Evolutionary conservation across 495 filamentous ascomycete genomes (phyloP).

Genomic region (Neurospora hispaniola): DNA sequence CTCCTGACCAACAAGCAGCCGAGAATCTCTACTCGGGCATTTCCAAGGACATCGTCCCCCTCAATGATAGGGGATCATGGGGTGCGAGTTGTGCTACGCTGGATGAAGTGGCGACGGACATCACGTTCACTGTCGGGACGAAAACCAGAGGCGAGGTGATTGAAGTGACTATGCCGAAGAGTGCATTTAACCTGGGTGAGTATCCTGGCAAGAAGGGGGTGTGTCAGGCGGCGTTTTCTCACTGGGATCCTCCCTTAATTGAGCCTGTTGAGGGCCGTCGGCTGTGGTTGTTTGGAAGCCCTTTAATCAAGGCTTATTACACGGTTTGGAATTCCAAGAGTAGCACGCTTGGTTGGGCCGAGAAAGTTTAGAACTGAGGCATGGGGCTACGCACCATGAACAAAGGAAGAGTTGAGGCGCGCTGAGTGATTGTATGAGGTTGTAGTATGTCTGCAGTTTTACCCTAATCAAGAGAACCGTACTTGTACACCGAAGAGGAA

Average conservation of each 20-base stretch:
- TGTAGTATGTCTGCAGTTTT: not conserved
- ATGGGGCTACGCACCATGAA: not conserved
- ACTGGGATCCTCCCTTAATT: conserved; percentile 1
- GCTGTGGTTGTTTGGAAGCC: conserved; percentile 15
- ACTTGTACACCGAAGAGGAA: not conserved
- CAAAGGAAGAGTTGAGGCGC: not conserved
- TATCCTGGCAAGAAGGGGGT: conserved; percentile 13
- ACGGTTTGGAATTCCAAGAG: conserved; percentile 15
- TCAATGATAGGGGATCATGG: conserved; percentile 15
- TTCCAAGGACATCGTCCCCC: conserved; percentile 9
- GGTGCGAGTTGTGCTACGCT: conserved; percentile 13
- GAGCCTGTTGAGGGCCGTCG: conserved; percentile 10
- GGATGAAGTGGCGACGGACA: conserved; percentile 5
- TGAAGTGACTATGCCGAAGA: conserved; percentile 10
- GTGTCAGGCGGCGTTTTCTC: conserved; percentile 14
- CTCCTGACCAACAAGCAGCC: conserved; percentile 12
- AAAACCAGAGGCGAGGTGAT: not conserved
- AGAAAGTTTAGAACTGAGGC: not conserved
- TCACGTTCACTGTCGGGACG: conserved; percentile 12
- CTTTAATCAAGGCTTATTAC: conserved; percentile 15
- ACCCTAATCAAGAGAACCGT: not conserved
- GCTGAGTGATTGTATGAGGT: not conserved
- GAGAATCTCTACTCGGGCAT: conserved; percentile 13
- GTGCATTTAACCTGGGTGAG: conserved; percentile 15
- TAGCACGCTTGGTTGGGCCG: not conserved